These are phyloP conservation scores for Leersia perrieri DNA, from an alignment of 176 grass and related monocot species.

Conservation along the genomic window DNA sequence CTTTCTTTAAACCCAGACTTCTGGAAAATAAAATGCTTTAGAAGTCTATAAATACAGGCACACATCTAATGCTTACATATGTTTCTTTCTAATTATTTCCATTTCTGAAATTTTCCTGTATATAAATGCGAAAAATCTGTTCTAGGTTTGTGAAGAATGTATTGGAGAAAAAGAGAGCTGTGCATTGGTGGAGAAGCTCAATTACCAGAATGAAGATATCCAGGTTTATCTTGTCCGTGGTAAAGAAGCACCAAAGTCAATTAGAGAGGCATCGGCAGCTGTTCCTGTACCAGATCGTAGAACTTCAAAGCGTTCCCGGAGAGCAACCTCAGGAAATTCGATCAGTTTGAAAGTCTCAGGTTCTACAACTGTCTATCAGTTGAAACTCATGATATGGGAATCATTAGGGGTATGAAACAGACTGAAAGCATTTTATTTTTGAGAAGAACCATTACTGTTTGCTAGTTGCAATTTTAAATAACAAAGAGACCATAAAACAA, in stretches of 20 bases:
- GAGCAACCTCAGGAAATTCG: constrained; percentile 67
- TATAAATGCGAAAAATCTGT: constrained; percentile 23
- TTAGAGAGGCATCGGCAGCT: constrained; percentile 66
- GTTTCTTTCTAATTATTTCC: neutral
- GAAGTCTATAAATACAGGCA: neutral
- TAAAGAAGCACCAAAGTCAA: constrained; percentile 93
- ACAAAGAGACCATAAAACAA: neutral
- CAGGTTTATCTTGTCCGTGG: constrained; percentile 83
- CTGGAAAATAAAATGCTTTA: constrained; percentile 5
- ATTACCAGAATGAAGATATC: constrained; percentile 76
- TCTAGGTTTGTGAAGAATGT: constrained; percentile 87
- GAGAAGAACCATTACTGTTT: neutral
- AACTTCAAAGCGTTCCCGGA: constrained; percentile 86
- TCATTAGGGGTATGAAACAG: constrained; percentile 84
- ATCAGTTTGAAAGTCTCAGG: constrained; percentile 87
- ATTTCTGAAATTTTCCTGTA: neutral
- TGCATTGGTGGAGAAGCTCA: constrained; percentile 77
- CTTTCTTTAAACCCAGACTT: neutral
- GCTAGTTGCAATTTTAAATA: neutral
- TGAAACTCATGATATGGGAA: constrained; percentile 99
- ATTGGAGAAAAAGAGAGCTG: constrained; percentile 93
- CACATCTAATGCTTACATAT: neutral
- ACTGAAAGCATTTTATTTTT: neutral
- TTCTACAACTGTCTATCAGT: constrained; percentile 84
- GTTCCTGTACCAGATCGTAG: constrained; percentile 65